A percentile compares a stretch with the other conserved stretches of the same genome.
Conservation (phyloP, 140 eudicot species). For the Bidens hawaiensis region DNA sequence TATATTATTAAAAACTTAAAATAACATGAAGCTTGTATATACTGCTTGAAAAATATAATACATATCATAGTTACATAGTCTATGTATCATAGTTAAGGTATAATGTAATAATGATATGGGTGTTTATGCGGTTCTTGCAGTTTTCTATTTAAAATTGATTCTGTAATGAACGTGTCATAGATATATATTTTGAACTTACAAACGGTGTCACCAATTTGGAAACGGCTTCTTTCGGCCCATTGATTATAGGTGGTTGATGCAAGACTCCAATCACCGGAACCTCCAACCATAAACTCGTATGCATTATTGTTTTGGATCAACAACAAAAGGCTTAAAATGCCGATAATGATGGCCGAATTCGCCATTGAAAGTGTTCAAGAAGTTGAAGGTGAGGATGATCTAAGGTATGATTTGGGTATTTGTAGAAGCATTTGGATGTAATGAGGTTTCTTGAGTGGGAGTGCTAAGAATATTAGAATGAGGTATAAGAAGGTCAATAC, state of each 20-base stretch:
- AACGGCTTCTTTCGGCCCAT: constrained; percentile 74
- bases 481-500: constrained; percentile 18
- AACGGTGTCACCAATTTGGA: constrained; percentile 67
- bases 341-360: constrained; percentile 16
- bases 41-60: neutral
- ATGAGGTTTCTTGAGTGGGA: constrained; percentile 43
- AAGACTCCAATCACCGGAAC: constrained; percentile 60
- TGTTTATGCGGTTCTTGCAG: neutral
- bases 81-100: neutral
- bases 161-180: neutral
- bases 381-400: constrained; percentile 7
- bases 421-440: constrained; percentile 55
- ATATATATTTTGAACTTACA: constrained; percentile 37
- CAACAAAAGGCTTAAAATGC: constrained; percentile 39
- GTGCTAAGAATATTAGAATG: constrained; percentile 55
- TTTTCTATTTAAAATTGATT: too few species aligned
- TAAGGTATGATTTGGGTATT: constrained; percentile 40
- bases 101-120: neutral
- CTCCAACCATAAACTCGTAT: constrained; percentile 73
- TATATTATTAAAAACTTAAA: neutral
- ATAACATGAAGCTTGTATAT: too few species aligned
- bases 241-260: constrained; percentile 50
- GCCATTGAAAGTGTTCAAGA: constrained; percentile 38
- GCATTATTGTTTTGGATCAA: constrained; percentile 47
- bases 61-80: too few species aligned